These are phyloP conservation scores for Cyanidium caldarium DNA, from an alignment of 23 red algal species.

Conservation along the genomic window DNA sequence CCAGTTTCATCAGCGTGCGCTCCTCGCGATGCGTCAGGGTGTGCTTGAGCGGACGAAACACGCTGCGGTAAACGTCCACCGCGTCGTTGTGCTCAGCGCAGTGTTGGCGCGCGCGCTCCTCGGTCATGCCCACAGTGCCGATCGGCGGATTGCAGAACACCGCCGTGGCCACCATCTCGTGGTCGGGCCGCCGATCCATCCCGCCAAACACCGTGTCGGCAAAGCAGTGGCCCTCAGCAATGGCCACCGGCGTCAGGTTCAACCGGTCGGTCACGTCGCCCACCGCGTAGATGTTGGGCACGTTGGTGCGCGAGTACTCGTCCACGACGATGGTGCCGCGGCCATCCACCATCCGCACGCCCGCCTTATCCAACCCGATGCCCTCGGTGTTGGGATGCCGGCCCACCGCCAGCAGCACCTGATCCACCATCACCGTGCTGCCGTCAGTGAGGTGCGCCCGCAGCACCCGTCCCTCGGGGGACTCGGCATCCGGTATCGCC, in stretches of 20 bases:
- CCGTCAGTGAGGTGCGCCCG: conserved; percentile 40
- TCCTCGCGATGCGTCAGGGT: conserved; percentile 55
- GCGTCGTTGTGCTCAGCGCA: conserved; percentile 35
- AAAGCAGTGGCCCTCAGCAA: conserved; percentile 81
- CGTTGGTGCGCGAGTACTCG: conserved; percentile 78
- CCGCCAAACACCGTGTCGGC: conserved; percentile 78
- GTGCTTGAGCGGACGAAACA: conserved; percentile 80
- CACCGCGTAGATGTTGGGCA: conserved; percentile 87
- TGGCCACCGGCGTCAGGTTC: conserved; percentile 84
- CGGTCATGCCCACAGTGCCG: conserved; percentile 73
- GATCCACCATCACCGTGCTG: conserved; percentile 29
- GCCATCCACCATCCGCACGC: conserved; percentile 42
- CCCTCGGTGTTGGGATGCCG: conserved; percentile 35
- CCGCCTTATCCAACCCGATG: conserved; percentile 45
- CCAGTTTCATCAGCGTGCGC: conserved; percentile 69
- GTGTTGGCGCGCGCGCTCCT: conserved; percentile 27
- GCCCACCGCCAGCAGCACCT: conserved; percentile 81
- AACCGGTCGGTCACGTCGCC: conserved; percentile 81
- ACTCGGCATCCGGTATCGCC: conserved; percentile 30
- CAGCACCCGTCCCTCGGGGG: neutral
- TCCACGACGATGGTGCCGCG: conserved; percentile 60
- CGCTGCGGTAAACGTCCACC: conserved; percentile 65
- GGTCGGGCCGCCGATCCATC: conserved; percentile 34
- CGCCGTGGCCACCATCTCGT: conserved; percentile 72
- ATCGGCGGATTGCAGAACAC: conserved; percentile 84